Conservation (phyloP, 768 basidiomycete species). For the Coprinopsis marcescibilis region DNA sequence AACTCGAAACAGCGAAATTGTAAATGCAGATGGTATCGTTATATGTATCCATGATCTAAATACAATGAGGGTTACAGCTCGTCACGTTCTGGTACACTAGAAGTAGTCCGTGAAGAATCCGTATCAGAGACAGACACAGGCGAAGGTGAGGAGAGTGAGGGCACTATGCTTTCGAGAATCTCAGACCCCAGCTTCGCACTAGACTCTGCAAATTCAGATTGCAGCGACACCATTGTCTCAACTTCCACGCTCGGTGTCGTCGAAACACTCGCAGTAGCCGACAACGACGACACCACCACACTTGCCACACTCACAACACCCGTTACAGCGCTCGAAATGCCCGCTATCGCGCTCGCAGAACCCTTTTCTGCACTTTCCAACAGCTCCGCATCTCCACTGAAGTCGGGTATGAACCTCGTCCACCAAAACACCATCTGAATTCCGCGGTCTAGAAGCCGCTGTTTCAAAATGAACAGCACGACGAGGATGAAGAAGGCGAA, state of each 20-base stretch:
- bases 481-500: slow-evolving; percentile 81
- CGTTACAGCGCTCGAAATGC: neutral
- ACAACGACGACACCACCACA: neutral
- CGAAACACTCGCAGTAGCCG: neutral
- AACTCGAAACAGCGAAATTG: neutral
- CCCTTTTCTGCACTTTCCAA: slow-evolving; percentile 32
- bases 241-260: neutral
- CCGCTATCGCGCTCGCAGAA: neutral
- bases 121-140: neutral
- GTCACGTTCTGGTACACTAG: neutral
- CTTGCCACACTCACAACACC: neutral
- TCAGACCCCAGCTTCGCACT: too few relatives aligned
- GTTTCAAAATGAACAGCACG: slow-evolving; percentile 82
- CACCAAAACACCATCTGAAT: slow-evolving; percentile 83
- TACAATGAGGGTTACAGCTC: too few relatives aligned
- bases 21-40: too few relatives aligned
- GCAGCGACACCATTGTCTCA: too few relatives aligned
- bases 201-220: too few relatives aligned
- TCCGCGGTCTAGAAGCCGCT: slow-evolving; percentile 76
- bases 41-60: too few relatives aligned
- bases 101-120: neutral
- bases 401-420: slow-evolving; percentile 65
- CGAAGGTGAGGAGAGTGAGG: neutral
- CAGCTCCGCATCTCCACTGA: slow-evolving; percentile 29
- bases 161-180: too few relatives aligned